Conservation (phyloP, 2,329 filamentous ascomycete species). For the Dothideomycetes sp. region DNA sequence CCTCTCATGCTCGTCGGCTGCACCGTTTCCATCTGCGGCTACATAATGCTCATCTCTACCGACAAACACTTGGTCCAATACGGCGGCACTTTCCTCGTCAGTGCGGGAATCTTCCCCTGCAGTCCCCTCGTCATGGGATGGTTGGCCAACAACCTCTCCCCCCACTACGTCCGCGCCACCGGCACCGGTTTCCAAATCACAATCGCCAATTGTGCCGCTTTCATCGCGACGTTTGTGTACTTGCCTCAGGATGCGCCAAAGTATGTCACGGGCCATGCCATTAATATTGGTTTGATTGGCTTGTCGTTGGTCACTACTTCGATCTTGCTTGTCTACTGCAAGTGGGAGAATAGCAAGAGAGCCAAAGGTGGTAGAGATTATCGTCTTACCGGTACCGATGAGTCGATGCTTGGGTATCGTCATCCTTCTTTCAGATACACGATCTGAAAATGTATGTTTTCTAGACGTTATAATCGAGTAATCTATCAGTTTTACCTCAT, state of each 20-base stretch:
- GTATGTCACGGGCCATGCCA: constrained; percentile 30
- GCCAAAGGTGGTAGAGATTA: constrained; percentile 27
- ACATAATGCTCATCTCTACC: constrained; percentile 29
- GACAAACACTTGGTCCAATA: constrained; percentile 27
- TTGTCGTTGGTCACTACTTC: constrained; percentile 24
- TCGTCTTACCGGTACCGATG: constrained; percentile 23
- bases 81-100: constrained; percentile 30
- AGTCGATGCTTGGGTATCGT: constrained; percentile 28
- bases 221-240: constrained; percentile 34
- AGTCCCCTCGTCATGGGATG: constrained; percentile 27
- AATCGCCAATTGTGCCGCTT: constrained; percentile 30
- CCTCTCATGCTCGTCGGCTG: constrained; percentile 27
- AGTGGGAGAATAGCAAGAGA: constrained; percentile 32
- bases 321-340: constrained; percentile 27
- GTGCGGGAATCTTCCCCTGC: constrained; percentile 25
- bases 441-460: too few species aligned
- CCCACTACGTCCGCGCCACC: constrained; percentile 30
- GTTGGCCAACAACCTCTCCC: constrained; percentile 31
- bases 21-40: constrained; percentile 27
- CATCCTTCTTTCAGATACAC: constrained; percentile 33
- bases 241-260: constrained; percentile 31
- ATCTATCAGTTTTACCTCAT: too few species aligned
- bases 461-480: too few species aligned
- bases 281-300: constrained; percentile 29
- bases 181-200: constrained; percentile 30